A percentile compares a stretch with the other conserved stretches of the same genome.
Conservation (phyloP, 768 basidiomycete species). For the Russula brevipes region DNA sequence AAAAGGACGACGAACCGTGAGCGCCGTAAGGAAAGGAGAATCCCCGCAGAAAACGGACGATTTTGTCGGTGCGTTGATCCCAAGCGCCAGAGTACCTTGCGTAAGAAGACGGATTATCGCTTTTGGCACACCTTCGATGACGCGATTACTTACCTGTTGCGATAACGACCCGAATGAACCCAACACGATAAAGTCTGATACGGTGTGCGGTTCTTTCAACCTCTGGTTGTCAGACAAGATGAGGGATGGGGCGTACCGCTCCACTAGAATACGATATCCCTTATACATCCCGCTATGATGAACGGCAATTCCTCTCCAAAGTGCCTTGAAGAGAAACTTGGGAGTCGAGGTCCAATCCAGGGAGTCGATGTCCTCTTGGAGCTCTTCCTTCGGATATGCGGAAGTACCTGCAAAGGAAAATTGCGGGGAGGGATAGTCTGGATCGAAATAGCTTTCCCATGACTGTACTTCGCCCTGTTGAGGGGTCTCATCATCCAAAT, state of each 20-base stretch:
- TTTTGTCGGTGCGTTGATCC: slow-evolving; percentile 70
- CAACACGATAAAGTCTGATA: slow-evolving; percentile 52
- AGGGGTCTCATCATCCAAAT: slow-evolving; percentile 28
- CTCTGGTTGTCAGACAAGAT: not conserved
- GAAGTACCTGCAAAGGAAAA: slow-evolving; percentile 54
- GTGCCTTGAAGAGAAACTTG: slow-evolving; percentile 43
- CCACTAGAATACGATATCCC: slow-evolving; percentile 50
- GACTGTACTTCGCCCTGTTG: slow-evolving; percentile 26
- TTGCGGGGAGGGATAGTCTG: slow-evolving; percentile 48
- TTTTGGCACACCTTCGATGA: not conserved
- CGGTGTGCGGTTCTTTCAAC: not conserved
- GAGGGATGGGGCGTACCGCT: slow-evolving; percentile 38
- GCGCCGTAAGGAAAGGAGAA: slow-evolving; percentile 54
- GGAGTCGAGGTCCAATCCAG: slow-evolving; percentile 36
- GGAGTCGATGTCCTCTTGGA: slow-evolving; percentile 43
- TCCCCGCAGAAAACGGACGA: slow-evolving; percentile 61
- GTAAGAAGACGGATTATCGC: not conserved
- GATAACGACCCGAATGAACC: slow-evolving; percentile 60
- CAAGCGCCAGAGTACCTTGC: slow-evolving; percentile 60
- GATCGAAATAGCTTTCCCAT: slow-evolving; percentile 56
- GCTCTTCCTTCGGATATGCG: slow-evolving; percentile 43
- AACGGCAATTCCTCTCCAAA: slow-evolving; percentile 59
- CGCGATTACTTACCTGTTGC: slow-evolving; percentile 45
- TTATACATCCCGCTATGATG: slow-evolving; percentile 70
- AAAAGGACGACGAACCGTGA: slow-evolving; percentile 43